These are phyloP conservation scores for Termitomyces sp. DNA, from an alignment of 768 basidiomycete species.

Conservation along the genomic window DNA sequence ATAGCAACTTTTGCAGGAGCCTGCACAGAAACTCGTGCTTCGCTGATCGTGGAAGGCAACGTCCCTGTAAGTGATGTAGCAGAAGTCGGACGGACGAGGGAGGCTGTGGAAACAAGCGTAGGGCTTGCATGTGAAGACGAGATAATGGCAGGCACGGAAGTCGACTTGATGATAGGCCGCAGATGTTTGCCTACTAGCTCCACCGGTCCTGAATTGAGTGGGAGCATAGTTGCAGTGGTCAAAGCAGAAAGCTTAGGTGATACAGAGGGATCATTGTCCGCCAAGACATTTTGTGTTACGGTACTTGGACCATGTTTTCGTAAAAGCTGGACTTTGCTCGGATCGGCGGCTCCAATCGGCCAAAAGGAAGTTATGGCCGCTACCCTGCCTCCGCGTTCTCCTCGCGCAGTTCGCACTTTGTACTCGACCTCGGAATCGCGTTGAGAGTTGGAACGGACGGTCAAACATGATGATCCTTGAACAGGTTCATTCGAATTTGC, in stretches of 20 bases:
- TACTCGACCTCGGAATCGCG: too few relatives aligned
- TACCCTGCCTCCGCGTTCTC: slow-evolving; percentile 67
- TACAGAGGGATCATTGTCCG: background rate
- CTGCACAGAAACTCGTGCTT: slow-evolving; percentile 11
- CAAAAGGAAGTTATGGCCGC: slow-evolving; percentile 60
- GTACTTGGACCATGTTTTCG: background rate
- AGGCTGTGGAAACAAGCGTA: slow-evolving; percentile 70
- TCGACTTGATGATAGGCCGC: slow-evolving; percentile 46
- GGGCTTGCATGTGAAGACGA: slow-evolving; percentile 73
- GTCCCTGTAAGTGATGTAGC: slow-evolving; percentile 18
- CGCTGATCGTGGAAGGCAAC: slow-evolving; percentile 30
- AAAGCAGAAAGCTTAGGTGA: background rate
- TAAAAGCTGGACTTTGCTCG: background rate
- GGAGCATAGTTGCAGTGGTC: slow-evolving; percentile 6
- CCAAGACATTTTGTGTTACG: background rate
- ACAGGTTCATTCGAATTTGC: too few relatives aligned
- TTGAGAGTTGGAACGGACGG: too few relatives aligned
- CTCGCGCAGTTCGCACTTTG: too few relatives aligned
- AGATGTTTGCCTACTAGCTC: slow-evolving; percentile 19
- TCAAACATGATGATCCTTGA: too few relatives aligned
- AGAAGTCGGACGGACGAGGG: slow-evolving; percentile 49
- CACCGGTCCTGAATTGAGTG: slow-evolving; percentile 8
- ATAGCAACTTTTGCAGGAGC: slow-evolving; percentile 13
- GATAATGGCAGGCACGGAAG: slow-evolving; percentile 61
- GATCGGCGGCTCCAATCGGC: slow-evolving; percentile 28